These are phyloP conservation scores for Sporothrix sp. DNA, from an alignment of 2,329 filamentous ascomycete species.

Conservation along the genomic window DNA sequence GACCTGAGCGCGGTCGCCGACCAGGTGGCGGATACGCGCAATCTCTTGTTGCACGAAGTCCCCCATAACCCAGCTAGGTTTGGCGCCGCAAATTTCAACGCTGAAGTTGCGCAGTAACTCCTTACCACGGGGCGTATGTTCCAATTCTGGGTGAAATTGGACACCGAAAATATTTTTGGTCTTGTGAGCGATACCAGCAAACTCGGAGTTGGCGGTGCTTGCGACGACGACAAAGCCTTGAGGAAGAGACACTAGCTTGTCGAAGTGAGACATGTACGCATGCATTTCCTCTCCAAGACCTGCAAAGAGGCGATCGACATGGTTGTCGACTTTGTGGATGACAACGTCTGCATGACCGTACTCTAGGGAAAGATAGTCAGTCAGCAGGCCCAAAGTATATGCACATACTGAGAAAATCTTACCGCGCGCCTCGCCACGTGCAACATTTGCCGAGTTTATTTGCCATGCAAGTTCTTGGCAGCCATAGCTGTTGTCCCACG, in stretches of 20 bases:
- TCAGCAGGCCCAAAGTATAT: too few species aligned
- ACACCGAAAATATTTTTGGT: conserved; percentile 62
- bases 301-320: conserved; percentile 70
- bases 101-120: conserved; percentile 74
- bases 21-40: conserved; percentile 65
- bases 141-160: conserved; percentile 83
- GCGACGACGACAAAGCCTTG: conserved; percentile 62
- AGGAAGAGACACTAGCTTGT: conserved; percentile 42
- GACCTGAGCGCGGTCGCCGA: conserved; percentile 74
- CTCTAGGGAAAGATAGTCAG: conserved; percentile 30
- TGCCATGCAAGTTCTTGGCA: conserved; percentile 16
- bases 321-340: conserved; percentile 46
- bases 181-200: conserved; percentile 66
- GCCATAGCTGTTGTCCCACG: conserved; percentile 12
- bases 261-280: conserved; percentile 74
- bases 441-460: conserved; percentile 44
- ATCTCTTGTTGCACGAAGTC: conserved; percentile 79
- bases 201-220: conserved; percentile 63
- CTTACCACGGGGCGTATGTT: conserved; percentile 52
- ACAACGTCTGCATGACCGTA: conserved; percentile 62
- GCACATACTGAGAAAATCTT: neutral
- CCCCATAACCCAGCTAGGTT: conserved; percentile 74
- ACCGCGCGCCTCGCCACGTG: conserved; percentile 50
- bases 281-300: conserved; percentile 61
- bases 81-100: conserved; percentile 68